Evolutionary conservation across 306 rosid species (phyloP).

Genomic region (Boehmeria nivea): DNA sequence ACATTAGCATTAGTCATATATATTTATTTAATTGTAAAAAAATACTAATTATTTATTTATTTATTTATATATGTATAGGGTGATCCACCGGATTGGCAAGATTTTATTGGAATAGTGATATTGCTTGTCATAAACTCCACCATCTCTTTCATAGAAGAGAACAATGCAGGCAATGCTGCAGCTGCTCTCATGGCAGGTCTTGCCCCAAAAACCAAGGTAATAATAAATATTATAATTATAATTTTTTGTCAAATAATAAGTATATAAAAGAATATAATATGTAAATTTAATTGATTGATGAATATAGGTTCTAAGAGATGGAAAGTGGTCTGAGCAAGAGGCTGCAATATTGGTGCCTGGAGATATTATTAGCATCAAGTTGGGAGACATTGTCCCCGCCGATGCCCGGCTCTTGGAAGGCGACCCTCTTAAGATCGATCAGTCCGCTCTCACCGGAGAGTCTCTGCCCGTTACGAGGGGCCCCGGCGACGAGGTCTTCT

Average conservation of each 20-base stretch:
- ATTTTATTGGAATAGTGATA: slow-evolving; percentile 60
- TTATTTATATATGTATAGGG: slow-evolving; percentile 40
- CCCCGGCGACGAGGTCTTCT: slow-evolving; percentile 71
- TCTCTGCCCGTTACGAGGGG: slow-evolving; percentile 56
- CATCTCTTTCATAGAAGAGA: slow-evolving; percentile 83
- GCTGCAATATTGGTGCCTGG: slow-evolving; percentile 80
- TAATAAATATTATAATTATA: background rate
- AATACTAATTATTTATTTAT: background rate
- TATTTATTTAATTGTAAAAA: background rate
- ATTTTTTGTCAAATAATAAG: too few relatives aligned
- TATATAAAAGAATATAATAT: too few relatives aligned
- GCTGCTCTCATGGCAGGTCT: slow-evolving; percentile 96
- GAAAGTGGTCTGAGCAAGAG: slow-evolving; percentile 78
- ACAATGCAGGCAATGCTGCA: slow-evolving; percentile 95
- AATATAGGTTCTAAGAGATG: slow-evolving; percentile 70
- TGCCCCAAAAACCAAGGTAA: slow-evolving; percentile 85
- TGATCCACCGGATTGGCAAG: slow-evolving; percentile 85
- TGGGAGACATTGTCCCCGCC: slow-evolving; percentile 85
- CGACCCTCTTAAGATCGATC: slow-evolving; percentile 77
- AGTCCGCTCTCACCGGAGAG: slow-evolving; percentile 87
- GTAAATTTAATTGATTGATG: background rate
- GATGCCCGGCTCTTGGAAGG: slow-evolving; percentile 89
- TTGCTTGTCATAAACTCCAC: slow-evolving; percentile 75
- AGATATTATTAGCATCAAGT: slow-evolving; percentile 69
- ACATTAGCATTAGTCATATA: background rate